Percentiles rank a stretch among this genome's conserved stretches.
phyloP scores from a whole-genome alignment of 805 yeast species.

The Hanseniaspora taiwanica region DNA sequence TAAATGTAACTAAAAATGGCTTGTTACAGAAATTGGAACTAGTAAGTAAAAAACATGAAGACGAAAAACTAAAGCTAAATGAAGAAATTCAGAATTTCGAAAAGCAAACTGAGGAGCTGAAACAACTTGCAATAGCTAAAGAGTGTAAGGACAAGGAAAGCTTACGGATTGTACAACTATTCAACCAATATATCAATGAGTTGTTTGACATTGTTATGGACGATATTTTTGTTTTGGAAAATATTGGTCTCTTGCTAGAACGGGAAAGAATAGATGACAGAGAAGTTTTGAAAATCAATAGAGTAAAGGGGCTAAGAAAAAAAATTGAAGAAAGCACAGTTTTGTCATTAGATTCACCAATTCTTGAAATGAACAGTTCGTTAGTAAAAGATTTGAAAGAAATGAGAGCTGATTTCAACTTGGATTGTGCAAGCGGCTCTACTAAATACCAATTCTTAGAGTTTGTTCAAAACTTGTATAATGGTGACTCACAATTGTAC shows the following conservation, averaged over 20 bases:
- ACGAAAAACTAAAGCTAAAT: constrained; percentile 37
- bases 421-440: constrained; percentile 8
- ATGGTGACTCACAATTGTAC: constrained; percentile 13
- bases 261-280: constrained; percentile 24
- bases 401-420: constrained; percentile 8
- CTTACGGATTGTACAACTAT: neutral
- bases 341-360: constrained; percentile 24
- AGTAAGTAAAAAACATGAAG: constrained; percentile 43
- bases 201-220: constrained; percentile 28
- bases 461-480: constrained; percentile 17
- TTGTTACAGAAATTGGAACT: constrained; percentile 54
- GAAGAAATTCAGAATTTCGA: constrained; percentile 37
- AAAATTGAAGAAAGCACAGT: constrained; percentile 25
- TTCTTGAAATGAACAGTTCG: constrained; percentile 35
- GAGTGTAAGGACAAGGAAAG: neutral
- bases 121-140: constrained; percentile 10
- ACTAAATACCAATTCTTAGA: constrained; percentile 8
- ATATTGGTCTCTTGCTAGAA: constrained; percentile 53
- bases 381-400: constrained; percentile 20
- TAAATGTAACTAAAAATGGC: constrained; percentile 41
- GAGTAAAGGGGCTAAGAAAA: constrained; percentile 69
- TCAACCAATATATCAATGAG: constrained; percentile 2
- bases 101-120: constrained; percentile 34
- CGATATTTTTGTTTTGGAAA: constrained; percentile 49
- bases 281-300: constrained; percentile 31